A percentile compares a stretch with the other conserved stretches of the same genome.
phyloP scores from a whole-genome alignment of 352 stramenopile species.

The Blastocystis hominis region DNA sequence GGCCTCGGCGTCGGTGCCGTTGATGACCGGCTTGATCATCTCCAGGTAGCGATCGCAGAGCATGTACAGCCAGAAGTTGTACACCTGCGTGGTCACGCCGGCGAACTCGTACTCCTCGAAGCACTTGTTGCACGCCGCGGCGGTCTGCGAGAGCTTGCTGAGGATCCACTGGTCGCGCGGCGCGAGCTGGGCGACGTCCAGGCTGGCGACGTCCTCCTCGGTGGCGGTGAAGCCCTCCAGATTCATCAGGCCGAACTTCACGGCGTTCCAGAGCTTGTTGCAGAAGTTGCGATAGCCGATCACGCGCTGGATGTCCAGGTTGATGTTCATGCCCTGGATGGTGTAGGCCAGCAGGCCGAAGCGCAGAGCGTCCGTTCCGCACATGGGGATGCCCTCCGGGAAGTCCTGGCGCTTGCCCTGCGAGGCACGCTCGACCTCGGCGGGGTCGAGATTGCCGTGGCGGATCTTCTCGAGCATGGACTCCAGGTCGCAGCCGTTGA shows the following conservation, averaged over 20 bases:
- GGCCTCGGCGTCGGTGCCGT: conserved; percentile 69
- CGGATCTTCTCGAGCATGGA: conserved; percentile 81
- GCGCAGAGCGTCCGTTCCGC: conserved; percentile 88
- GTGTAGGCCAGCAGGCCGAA: conserved; percentile 91
- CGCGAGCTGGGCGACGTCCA: conserved; percentile 67
- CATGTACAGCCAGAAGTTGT: conserved; percentile 95
- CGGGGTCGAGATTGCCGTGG: conserved; percentile 85
- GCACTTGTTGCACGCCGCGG: conserved; percentile 68
- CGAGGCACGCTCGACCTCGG: conserved; percentile 86
- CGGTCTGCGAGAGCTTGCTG: conserved; percentile 68
- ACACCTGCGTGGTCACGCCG: conserved; percentile 82
- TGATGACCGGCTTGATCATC: conserved; percentile 92
- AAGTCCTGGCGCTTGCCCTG: conserved; percentile 90
- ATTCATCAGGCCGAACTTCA: conserved; percentile 90
- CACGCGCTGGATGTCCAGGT: conserved; percentile 96
- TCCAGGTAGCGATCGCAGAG: conserved; percentile 98
- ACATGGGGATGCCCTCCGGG: conserved; percentile 91
- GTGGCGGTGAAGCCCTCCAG: conserved; percentile 70
- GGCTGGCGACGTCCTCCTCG: conserved; percentile 5
- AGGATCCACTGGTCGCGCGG: conserved; percentile 75
- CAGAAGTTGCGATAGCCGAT: conserved; percentile 98
- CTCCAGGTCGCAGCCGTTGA: conserved; percentile 85
- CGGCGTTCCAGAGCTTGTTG: conserved; percentile 99
- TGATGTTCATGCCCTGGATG: conserved; percentile 87
- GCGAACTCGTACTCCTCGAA: conserved; percentile 88